Evolutionary conservation across 495 filamentous ascomycete species (phyloP).

Genomic region (Melanomma pulvis-pyrius): DNA sequence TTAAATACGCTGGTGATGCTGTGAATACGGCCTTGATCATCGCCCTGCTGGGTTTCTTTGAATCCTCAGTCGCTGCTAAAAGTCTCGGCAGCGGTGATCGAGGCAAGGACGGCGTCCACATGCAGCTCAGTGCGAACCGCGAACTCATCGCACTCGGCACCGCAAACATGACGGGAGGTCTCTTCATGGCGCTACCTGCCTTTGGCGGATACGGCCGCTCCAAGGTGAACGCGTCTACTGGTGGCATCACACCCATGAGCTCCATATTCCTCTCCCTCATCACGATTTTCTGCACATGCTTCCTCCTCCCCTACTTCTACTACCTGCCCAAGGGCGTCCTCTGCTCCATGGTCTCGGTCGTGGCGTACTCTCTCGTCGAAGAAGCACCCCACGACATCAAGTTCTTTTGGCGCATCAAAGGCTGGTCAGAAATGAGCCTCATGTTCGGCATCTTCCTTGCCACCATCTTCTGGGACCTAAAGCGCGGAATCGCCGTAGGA

Average conservation of each 20-base stretch:
- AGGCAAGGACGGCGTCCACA: slow-evolving; percentile 63
- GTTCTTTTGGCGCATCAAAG: slow-evolving; percentile 86
- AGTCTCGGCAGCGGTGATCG: slow-evolving; percentile 62
- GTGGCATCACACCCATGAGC: slow-evolving; percentile 90
- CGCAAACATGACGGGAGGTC: slow-evolving; percentile 86
- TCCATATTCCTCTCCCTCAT: slow-evolving; percentile 81
- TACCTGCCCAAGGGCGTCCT: slow-evolving; percentile 97
- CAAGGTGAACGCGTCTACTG: slow-evolving; percentile 91
- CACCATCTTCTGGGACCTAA: slow-evolving; percentile 77
- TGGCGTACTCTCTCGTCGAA: slow-evolving; percentile 92
- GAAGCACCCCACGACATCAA: slow-evolving; percentile 87
- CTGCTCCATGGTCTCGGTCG: slow-evolving; percentile 91
- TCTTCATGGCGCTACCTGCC: slow-evolving; percentile 87
- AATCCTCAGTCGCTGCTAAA: slow-evolving; percentile 97
- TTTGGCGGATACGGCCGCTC: slow-evolving; percentile 97
- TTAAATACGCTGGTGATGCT: slow-evolving; percentile 81
- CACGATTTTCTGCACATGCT: slow-evolving; percentile 76
- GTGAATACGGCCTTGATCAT: slow-evolving; percentile 94
- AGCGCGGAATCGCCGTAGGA: slow-evolving; percentile 78
- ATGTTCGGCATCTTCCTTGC: slow-evolving; percentile 88
- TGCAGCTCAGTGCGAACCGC: slow-evolving; percentile 84
- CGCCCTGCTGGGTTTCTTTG: slow-evolving; percentile 94
- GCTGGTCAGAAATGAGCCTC: slow-evolving; percentile 79
- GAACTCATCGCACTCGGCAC: slow-evolving; percentile 91
- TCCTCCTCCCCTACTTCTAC: slow-evolving; percentile 87